A percentile compares a stretch with the other conserved stretches of the same genome.
Conservation (phyloP, 371 early-diverging fungal species). For the Mucor circinelloides region DNA sequence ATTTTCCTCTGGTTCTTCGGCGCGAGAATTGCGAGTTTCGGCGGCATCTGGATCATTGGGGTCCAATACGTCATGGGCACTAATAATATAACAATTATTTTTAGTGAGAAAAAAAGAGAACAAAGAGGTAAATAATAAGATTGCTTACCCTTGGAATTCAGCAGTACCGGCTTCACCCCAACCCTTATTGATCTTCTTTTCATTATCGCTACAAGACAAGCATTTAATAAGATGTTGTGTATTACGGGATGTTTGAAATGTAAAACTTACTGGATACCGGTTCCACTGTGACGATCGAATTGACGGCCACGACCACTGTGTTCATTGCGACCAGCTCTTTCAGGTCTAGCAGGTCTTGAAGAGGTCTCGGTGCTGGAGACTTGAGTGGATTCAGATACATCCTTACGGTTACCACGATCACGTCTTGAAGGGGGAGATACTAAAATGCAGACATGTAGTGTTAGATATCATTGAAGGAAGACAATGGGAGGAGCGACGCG, state of each 20-base stretch:
- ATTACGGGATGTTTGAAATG: neutral
- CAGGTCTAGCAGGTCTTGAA: constrained; percentile 2
- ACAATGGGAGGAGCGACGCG: neutral
- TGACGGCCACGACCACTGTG: constrained; percentile 40
- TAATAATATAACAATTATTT: constrained; percentile 9
- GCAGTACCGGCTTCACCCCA: constrained; percentile 67
- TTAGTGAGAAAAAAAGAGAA: neutral
- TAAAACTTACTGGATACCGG: constrained; percentile 56
- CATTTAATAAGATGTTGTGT: neutral
- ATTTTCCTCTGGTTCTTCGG: constrained; percentile 65
- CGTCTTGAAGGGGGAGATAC: constrained; percentile 51
- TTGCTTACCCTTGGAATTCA: constrained; percentile 40
- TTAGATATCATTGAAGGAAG: neutral
- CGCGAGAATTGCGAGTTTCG: constrained; percentile 32
- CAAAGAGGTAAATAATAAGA: neutral
- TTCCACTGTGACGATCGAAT: constrained; percentile 79
- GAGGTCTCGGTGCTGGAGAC: neutral
- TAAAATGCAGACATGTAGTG: neutral
- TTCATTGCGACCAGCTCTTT: constrained; percentile 20
- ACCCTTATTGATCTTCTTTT: constrained; percentile 81
- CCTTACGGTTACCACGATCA: constrained; percentile 25
- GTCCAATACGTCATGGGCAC: constrained; percentile 37
- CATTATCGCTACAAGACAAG: constrained; percentile 55
- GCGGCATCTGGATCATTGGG: constrained; percentile 47
- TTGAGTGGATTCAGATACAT: constrained; percentile 9